These are phyloP conservation scores for Nepenthes gracilis DNA, from an alignment of 148 eudicot species.

Conservation along the genomic window DNA sequence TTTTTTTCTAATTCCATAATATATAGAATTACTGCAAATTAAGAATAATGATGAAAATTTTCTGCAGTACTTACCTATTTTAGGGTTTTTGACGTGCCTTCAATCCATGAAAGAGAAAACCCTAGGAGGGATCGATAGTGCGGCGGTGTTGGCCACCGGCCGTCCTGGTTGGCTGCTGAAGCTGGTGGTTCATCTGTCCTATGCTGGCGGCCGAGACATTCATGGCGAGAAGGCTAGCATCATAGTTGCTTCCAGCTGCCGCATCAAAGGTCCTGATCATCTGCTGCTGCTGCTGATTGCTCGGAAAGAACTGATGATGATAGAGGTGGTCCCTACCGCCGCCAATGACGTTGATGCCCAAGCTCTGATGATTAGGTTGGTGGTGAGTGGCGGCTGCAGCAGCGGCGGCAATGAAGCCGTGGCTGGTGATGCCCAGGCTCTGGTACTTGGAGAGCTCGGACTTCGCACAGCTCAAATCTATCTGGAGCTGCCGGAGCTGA, in stretches of 20 bases:
- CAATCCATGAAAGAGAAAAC: not conserved
- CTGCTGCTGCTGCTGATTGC: conserved; percentile 5
- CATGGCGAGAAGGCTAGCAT: conserved; percentile 32
- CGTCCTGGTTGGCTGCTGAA: conserved; percentile 23
- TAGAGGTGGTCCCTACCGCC: not conserved
- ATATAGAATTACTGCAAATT: too few relatives aligned
- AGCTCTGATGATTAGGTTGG: not conserved
- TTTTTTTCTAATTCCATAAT: too few relatives aligned
- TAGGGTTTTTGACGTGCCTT: too few relatives aligned
- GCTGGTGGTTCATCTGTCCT: not conserved
- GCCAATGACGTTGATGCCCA: not conserved
- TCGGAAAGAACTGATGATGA: conserved; percentile 61
- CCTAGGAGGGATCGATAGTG: conserved; percentile 35
- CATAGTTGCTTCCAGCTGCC: not conserved
- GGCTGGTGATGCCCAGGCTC: conserved; percentile 9
- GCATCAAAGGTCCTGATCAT: conserved; percentile 3
- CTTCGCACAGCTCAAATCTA: conserved; percentile 56
- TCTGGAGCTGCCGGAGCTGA: conserved; percentile 74
- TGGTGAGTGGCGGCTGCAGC: not conserved
- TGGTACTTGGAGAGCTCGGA: conserved; percentile 77
- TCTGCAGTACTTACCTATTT: too few relatives aligned
- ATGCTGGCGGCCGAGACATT: conserved; percentile 23
- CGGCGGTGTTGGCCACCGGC: conserved; percentile 48
- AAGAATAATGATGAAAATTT: too few relatives aligned
- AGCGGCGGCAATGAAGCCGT: not conserved